Evolutionary conservation across 2,329 filamentous ascomycete species (phyloP).

Genomic region (Exophiala calicioides): DNA sequence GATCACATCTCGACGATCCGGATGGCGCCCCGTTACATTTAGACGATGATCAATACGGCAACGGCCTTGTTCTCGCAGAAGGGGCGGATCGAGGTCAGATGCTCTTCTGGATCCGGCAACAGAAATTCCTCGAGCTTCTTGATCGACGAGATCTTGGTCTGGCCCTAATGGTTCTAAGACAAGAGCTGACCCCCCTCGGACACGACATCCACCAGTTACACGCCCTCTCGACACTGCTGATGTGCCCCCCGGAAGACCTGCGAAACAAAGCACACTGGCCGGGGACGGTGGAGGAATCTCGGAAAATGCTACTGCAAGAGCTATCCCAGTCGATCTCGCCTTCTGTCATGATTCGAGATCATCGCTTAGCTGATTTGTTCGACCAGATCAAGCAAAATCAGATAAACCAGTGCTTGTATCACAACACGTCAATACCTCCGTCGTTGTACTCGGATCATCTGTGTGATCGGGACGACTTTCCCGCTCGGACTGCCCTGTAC

Average conservation of each 20-base stretch:
- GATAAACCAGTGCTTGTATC: conserved; percentile 81
- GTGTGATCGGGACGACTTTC: conserved; percentile 79
- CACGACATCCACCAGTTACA: conserved; percentile 77
- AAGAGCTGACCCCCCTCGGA: conserved; percentile 82
- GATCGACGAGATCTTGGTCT: conserved; percentile 71
- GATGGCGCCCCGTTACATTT: conserved; percentile 47
- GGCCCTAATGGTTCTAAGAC: conserved; percentile 80
- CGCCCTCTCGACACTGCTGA: conserved; percentile 81
- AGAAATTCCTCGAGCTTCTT: conserved; percentile 91
- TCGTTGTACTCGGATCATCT: conserved; percentile 87
- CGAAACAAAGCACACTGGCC: conserved; percentile 80
- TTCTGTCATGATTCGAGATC: conserved; percentile 93
- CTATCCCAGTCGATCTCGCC: conserved; percentile 90
- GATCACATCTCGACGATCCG: conserved; percentile 44
- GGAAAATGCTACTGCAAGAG: conserved; percentile 73
- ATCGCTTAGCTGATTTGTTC: conserved; percentile 77
- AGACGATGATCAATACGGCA: conserved; percentile 30
- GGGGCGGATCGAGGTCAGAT: conserved; percentile 76
- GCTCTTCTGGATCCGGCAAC: conserved; percentile 84
- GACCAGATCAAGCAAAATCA: conserved; percentile 82
- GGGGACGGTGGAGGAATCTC: conserved; percentile 72
- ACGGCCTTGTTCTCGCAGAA: conserved; percentile 71
- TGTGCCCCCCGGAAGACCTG: conserved; percentile 81
- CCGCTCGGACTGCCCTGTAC: conserved; percentile 68
- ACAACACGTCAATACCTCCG: conserved; percentile 75